Conservation (phyloP, 768 basidiomycete species). For the Trametes gibbosa region DNA sequence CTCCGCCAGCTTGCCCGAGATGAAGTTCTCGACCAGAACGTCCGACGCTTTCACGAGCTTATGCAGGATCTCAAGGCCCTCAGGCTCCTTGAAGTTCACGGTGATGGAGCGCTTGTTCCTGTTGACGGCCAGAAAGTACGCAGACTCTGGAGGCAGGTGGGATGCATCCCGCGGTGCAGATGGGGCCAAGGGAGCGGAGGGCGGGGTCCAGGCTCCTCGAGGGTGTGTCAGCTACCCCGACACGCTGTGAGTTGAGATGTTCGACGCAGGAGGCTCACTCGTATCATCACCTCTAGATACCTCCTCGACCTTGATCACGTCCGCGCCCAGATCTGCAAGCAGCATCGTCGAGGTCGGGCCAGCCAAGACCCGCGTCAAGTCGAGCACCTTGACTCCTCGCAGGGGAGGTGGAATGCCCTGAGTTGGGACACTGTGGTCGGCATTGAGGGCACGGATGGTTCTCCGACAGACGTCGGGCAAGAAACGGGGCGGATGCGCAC, state of each 20-base stretch:
- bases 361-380: conserved; percentile 88
- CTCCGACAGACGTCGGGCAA: neutral
- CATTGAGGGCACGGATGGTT: conserved; percentile 3
- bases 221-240: conserved; percentile 8
- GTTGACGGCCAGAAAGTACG: conserved; percentile 89
- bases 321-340: conserved; percentile 85
- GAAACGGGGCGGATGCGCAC: neutral
- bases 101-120: conserved; percentile 89
- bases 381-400: conserved; percentile 77
- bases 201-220: conserved; percentile 67
- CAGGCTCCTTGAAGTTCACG: conserved; percentile 78
- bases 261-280: conserved; percentile 41
- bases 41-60: conserved; percentile 74
- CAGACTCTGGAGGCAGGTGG: conserved; percentile 83
- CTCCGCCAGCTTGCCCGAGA: conserved; percentile 79
- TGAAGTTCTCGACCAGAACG: conserved; percentile 86
- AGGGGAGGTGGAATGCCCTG: conserved; percentile 74
- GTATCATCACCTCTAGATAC: conserved; percentile 85
- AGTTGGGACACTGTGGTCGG: conserved; percentile 9
- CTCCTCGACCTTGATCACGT: conserved; percentile 92
- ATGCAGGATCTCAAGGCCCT: conserved; percentile 73
- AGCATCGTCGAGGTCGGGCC: conserved; percentile 92
- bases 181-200: conserved; percentile 40
- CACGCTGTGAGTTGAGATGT: conserved; percentile 14
- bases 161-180: conserved; percentile 48